Conservation (phyloP, 108 stramenopile genomes). For the Nitzschia inconspicua region DNA sequence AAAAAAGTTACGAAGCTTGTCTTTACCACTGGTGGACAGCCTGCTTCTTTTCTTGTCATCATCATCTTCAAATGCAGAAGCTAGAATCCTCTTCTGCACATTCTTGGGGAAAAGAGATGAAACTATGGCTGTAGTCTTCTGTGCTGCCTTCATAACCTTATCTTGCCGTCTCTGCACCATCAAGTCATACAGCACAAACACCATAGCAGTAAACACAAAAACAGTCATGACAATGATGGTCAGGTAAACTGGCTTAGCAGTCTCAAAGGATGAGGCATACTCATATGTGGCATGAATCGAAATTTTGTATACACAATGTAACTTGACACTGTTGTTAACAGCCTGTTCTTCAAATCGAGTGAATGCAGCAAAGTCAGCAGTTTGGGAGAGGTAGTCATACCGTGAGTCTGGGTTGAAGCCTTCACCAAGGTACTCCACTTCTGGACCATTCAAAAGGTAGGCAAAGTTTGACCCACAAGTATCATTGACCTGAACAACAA, state of each 20-base stretch:
- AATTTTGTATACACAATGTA: constrained; percentile 9
- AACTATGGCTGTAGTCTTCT: constrained; percentile 24
- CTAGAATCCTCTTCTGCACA: no score
- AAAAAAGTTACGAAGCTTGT: background rate
- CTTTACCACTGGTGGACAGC: background rate
- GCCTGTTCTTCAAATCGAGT: constrained; percentile 5
- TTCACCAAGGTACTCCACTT: constrained; percentile 7
- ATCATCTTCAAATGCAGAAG: no score
- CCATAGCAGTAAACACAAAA: background rate
- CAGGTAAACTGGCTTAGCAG: background rate
- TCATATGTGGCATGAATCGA: constrained; percentile 3
- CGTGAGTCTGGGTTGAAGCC: background rate
- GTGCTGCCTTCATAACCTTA: constrained; percentile 4
- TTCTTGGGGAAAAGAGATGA: constrained; percentile 19
- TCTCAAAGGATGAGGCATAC: background rate
- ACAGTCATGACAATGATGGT: background rate
- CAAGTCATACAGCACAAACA: background rate
- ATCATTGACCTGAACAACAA: constrained; percentile 10
- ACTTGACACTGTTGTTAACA: background rate
- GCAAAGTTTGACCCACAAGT: constrained; percentile 4
- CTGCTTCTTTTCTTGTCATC: no score
- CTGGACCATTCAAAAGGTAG: constrained; percentile 18
- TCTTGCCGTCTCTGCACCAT: background rate
- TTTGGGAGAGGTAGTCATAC: background rate
- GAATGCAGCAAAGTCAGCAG: constrained; percentile 6